Base-by-base conservation (phyloP, 306 rosid genomes). In the Ochetophila trinervis region DNA sequence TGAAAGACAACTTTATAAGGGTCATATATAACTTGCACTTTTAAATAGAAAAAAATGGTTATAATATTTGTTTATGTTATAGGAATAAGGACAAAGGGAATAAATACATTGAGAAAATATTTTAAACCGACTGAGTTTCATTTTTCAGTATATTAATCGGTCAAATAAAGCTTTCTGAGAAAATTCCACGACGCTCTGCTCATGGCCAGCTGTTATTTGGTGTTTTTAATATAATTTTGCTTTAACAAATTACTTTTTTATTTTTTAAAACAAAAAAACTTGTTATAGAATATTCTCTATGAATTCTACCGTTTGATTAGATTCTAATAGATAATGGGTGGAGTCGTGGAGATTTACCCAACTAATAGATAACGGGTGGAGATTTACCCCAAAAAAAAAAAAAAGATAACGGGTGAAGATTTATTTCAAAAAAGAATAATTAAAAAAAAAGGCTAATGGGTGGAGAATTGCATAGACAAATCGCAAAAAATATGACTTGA, bases 41-140 rank as follows among this genome's bases (percentile, higher is more conserved):
- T 66, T 67, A 42, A 47, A 37, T 23, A 36, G 8, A 16, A 54
- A 54, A 66, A 61, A 12, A 4, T 35, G 24, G 53, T 54, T 17
- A 63, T 37, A n/a, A 22, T 8, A 55, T 36, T 8, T 35, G 10
- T 21, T 2, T 16, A 5, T 57, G 4, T 22, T 17, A 23, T 16
- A 27, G n/a, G 52, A 32, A 34, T 34, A 66, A 54, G 5, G 64
- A 74, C 68, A 60, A 60, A 73, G n/a, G 18, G 61, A 62, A 42
- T 53, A 54, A 27, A 34, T 27, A 50, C 58, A 51, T 35, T 45
- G 8, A 61, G 24, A 36, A 18, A 18, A 61, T 3, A 37, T 37
- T 30, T 6, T 59, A 36, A 32, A 53, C 51, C 42, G 52, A 47
- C 19, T 34, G 21, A 21, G 27, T 21, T 60, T 14, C 3, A 36